A percentile compares a stretch with the other conserved stretches of the same genome.
phyloP scores from a whole-genome alignment of 371 early-diverging fungal genomes.

The Chytridium lagenaria region DNA sequence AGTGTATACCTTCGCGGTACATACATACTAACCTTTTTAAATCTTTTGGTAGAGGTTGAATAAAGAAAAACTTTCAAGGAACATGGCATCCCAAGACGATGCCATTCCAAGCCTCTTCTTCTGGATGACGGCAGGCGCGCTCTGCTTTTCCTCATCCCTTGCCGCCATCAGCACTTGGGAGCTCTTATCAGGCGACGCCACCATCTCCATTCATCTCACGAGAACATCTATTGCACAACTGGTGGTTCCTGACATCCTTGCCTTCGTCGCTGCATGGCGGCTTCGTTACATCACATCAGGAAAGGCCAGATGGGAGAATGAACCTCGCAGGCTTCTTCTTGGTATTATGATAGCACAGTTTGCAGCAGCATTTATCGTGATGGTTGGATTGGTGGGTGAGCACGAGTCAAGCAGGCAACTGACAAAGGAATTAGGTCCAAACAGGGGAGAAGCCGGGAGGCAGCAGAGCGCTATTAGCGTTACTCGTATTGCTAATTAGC shows the following conservation, averaged over 20 bases:
- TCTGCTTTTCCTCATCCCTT: not conserved
- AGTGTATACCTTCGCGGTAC: no score
- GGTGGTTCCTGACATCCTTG: not conserved
- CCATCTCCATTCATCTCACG: constrained; percentile 1
- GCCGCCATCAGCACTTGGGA: not conserved
- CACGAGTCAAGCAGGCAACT: no score
- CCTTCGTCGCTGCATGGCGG: not conserved
- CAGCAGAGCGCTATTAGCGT: constrained; percentile 9
- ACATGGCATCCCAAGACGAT: not conserved
- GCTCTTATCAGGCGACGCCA: not conserved
- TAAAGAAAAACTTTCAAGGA: not conserved
- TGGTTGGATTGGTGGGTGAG: constrained; percentile 3
- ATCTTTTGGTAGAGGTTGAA: no score
- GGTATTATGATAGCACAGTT: not conserved
- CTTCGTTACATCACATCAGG: not conserved
- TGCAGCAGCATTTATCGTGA: not conserved
- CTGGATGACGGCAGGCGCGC: constrained; percentile 1
- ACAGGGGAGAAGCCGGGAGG: not conserved
- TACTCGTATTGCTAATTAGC: not conserved
- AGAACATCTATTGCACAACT: not conserved
- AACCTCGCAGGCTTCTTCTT: not conserved
- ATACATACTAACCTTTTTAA: no score
- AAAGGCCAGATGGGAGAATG: not conserved
- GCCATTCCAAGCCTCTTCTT: not conserved
- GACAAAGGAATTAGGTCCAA: no score